Percentiles rank a stretch among this genome's conserved stretches.
Evolutionary conservation across 2,329 filamentous ascomycete species (phyloP).

Genomic region (Penicillium sp.): DNA sequence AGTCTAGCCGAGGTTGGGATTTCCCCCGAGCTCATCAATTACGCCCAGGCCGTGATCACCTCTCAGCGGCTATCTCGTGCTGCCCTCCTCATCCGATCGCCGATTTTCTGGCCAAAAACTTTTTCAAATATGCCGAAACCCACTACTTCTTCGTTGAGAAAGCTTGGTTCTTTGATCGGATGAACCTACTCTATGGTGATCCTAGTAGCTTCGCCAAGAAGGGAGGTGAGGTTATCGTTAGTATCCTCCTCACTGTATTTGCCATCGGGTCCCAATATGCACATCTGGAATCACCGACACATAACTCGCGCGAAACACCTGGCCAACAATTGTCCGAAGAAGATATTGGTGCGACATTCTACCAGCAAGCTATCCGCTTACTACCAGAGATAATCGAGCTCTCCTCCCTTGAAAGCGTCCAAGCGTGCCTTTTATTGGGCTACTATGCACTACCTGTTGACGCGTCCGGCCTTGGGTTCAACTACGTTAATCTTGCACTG

Average conservation of each 20-base stretch:
- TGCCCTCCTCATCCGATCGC: slow-evolving; percentile 53
- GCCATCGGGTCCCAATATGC: slow-evolving; percentile 57
- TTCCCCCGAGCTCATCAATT: slow-evolving; percentile 53
- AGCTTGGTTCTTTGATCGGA: slow-evolving; percentile 49
- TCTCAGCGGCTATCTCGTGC: slow-evolving; percentile 41
- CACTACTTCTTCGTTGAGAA: slow-evolving; percentile 43
- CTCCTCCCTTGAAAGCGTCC: slow-evolving; percentile 56
- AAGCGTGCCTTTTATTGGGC: slow-evolving; percentile 56
- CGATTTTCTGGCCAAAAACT: slow-evolving; percentile 51
- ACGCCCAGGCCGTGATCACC: slow-evolving; percentile 44
- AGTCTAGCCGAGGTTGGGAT: slow-evolving; percentile 28
- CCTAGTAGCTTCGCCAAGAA: slow-evolving; percentile 39
- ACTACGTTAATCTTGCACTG: slow-evolving; percentile 54
- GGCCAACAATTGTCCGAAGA: slow-evolving; percentile 43
- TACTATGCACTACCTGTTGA: slow-evolving; percentile 55
- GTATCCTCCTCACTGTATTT: slow-evolving; percentile 52
- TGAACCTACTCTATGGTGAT: slow-evolving; percentile 48
- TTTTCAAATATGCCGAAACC: slow-evolving; percentile 53
- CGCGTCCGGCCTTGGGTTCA: slow-evolving; percentile 54
- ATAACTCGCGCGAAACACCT: neutral
- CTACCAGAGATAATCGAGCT: slow-evolving; percentile 56
- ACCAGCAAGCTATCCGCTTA: slow-evolving; percentile 53
- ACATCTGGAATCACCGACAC: slow-evolving; percentile 44
- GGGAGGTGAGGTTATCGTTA: slow-evolving; percentile 47
- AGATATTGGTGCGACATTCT: slow-evolving; percentile 53